A percentile compares a stretch with the other conserved stretches of the same genome.
These are phyloP conservation scores for Botrytis porri DNA, from an alignment of 2,329 filamentous ascomycete genomes.

Conservation along the genomic window DNA sequence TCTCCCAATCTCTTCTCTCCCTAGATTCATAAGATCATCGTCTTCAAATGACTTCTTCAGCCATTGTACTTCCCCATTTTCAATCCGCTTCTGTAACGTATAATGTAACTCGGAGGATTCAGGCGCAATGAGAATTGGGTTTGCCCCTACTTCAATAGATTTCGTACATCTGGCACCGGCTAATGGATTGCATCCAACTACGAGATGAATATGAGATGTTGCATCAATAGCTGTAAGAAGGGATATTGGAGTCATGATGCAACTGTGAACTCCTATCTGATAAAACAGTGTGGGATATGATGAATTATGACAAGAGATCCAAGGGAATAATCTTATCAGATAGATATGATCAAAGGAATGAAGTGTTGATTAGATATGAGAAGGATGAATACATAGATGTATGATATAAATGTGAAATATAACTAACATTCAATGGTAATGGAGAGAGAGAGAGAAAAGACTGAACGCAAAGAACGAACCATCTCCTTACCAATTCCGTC, in stretches of 20 bases:
- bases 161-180: slow-evolving; percentile 80
- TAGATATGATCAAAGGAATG: not conserved
- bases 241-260: slow-evolving; percentile 39
- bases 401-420: not conserved
- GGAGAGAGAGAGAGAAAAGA: not conserved
- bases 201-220: slow-evolving; percentile 70
- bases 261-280: not conserved
- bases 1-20: slow-evolving; percentile 71
- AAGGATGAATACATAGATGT: not conserved
- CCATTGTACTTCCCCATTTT: slow-evolving; percentile 65
- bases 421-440: not conserved
- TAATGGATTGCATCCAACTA: slow-evolving; percentile 82
- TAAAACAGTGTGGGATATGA: not conserved
- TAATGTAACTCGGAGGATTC: slow-evolving; percentile 58
- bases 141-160: slow-evolving; percentile 78
- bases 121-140: slow-evolving; percentile 74
- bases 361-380: not conserved
- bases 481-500: slow-evolving; percentile 1
- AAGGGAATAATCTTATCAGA: not conserved
- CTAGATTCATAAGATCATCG: slow-evolving; percentile 68
- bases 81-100: slow-evolving; percentile 59
- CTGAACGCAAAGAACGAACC: not conserved
- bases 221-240: slow-evolving; percentile 73
- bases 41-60: slow-evolving; percentile 64
- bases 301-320: not conserved